Evolutionary conservation across 2,329 filamentous ascomycete species (phyloP).

Genomic region (Pleomassaria siparia): DNA sequence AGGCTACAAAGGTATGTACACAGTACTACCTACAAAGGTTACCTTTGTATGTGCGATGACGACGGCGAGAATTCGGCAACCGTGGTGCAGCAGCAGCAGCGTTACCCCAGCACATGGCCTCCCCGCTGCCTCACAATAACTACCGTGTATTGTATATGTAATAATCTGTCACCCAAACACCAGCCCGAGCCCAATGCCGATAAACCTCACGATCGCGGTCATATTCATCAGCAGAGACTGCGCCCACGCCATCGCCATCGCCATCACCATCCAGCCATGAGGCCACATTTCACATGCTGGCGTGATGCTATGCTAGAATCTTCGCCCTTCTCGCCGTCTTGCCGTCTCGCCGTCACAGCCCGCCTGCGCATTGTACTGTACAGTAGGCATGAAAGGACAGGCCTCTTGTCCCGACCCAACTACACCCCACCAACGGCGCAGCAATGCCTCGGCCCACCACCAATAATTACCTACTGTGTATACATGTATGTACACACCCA

Average conservation of each 20-base stretch:
- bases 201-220: neutral
- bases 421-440: constrained; percentile 1
- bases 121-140: neutral
- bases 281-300: constrained; percentile 1
- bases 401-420: neutral
- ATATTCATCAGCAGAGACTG: too few relatives aligned
- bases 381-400: neutral
- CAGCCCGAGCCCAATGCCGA: neutral
- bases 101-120: neutral
- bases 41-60: neutral
- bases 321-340: neutral
- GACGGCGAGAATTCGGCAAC: constrained; percentile 5
- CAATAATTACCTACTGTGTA: neutral
- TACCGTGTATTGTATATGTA: too few relatives aligned
- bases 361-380: too few relatives aligned
- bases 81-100: neutral
- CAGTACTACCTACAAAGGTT: too few relatives aligned
- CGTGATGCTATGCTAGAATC: constrained; percentile 24
- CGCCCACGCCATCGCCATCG: neutral
- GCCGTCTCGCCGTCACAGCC: neutral
- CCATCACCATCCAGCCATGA: too few relatives aligned
- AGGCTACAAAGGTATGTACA: too few relatives aligned
- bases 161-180: too few relatives aligned
- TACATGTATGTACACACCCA: too few relatives aligned
- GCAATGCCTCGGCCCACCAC: neutral